Evolutionary conservation across 306 rosid genomes (phyloP).

Genomic region (Fragaria ananassa): DNA sequence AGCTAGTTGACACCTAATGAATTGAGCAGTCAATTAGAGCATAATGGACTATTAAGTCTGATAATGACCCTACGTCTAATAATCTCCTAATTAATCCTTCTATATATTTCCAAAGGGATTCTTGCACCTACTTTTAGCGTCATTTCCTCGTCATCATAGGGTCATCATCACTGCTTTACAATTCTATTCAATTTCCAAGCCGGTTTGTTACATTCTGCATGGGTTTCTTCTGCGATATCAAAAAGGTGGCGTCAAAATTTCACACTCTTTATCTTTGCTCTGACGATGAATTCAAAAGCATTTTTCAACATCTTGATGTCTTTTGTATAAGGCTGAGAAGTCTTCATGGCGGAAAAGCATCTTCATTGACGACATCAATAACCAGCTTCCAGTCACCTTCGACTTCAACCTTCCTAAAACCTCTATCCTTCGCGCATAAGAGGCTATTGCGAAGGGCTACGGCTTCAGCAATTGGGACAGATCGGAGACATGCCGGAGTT

Average conservation of each 20-base stretch:
- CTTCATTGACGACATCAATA: no score
- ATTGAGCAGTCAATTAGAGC: not conserved
- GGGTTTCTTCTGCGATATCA: not conserved
- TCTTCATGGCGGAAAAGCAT: no score
- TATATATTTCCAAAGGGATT: not conserved
- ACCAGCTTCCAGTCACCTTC: no score
- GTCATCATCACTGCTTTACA: not conserved
- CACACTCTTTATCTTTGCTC: no score
- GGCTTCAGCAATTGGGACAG: no score
- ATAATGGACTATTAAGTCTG: not conserved
- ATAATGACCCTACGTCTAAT: slow-evolving; percentile 14
- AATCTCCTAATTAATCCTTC: not conserved
- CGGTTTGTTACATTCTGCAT: not conserved
- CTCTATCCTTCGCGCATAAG: no score
- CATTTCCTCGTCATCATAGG: slow-evolving; percentile 21
- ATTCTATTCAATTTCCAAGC: not conserved
- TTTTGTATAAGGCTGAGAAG: no score
- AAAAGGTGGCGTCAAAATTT: not conserved
- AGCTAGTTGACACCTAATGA: not conserved
- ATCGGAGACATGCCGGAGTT: no score
- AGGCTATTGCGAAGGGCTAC: no score
- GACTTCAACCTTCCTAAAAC: no score
- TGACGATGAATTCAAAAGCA: no score
- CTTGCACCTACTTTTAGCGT: slow-evolving; percentile 9
- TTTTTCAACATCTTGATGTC: no score